phyloP scores from a whole-genome alignment of 208 protist species.

The Acanthamoeba sp. region DNA sequence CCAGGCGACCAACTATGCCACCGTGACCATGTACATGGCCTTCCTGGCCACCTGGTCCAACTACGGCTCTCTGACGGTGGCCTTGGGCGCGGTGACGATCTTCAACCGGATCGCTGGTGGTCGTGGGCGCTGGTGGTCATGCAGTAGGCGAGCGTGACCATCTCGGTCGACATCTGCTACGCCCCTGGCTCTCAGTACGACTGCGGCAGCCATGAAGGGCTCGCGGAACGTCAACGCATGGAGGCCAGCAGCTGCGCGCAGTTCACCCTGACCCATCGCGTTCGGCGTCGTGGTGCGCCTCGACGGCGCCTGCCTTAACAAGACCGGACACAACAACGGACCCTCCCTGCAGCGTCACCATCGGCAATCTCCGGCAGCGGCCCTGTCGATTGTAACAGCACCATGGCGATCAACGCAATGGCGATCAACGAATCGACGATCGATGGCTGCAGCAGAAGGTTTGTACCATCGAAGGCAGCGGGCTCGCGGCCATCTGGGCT shows the following conservation, averaged over 20 bases:
- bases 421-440: slow-evolving; percentile 19
- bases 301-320: slow-evolving; percentile 39
- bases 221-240: slow-evolving; percentile 34
- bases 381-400: slow-evolving; percentile 19
- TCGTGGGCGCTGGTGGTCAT: neutral
- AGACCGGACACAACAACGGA: slow-evolving; percentile 2
- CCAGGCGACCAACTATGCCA: slow-evolving; percentile 47
- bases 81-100: neutral
- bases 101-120: neutral
- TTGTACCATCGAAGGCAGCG: slow-evolving; percentile 18
- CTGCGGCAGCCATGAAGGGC: slow-evolving; percentile 18
- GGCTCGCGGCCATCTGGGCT: neutral
- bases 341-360: slow-evolving; percentile 53
- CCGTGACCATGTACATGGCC: neutral
- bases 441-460: neutral
- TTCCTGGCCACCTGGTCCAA: slow-evolving; percentile 39
- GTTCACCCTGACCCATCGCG: slow-evolving; percentile 29
- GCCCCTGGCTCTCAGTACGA: neutral
- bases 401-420: too few relatives aligned
- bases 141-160: slow-evolving; percentile 16
- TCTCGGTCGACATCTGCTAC: slow-evolving; percentile 16
- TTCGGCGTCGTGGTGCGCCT: neutral
- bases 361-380: slow-evolving; percentile 9
- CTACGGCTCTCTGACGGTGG: slow-evolving; percentile 31
- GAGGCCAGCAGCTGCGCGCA: neutral